phyloP scores from a whole-genome alignment of 2,329 filamentous ascomycete genomes.

The Penicillium sp. region DNA sequence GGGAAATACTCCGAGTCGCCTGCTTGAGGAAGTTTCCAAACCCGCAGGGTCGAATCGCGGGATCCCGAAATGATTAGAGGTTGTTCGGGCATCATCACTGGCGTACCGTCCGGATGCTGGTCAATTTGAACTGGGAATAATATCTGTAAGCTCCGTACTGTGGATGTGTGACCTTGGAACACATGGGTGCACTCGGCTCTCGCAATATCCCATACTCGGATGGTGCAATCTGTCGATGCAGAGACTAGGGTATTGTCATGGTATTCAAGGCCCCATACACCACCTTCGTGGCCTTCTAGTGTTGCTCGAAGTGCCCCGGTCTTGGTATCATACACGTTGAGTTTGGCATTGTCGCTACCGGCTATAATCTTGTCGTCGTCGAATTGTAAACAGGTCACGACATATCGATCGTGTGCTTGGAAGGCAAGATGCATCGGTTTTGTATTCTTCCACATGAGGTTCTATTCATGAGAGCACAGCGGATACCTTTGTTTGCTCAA shows the following conservation, averaged over 20 bases:
- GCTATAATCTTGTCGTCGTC: slow-evolving; percentile 98
- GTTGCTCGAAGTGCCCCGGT: slow-evolving; percentile 80
- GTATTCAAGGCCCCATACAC: slow-evolving; percentile 96
- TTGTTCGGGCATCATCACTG: slow-evolving; percentile 87
- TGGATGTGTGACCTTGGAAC: slow-evolving; percentile 96
- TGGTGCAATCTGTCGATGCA: slow-evolving; percentile 93
- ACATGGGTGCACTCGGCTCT: slow-evolving; percentile 88
- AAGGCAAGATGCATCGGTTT: slow-evolving; percentile 92
- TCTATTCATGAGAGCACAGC: neutral
- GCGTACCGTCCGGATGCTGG: slow-evolving; percentile 62
- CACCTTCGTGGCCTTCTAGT: slow-evolving; percentile 89
- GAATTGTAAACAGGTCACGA: slow-evolving; percentile 96
- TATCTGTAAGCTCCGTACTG: slow-evolving; percentile 91
- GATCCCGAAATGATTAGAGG: slow-evolving; percentile 97
- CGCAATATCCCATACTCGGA: slow-evolving; percentile 99
- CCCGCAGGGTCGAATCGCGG: slow-evolving; percentile 87
- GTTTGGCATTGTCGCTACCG: slow-evolving; percentile 93
- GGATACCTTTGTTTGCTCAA: neutral
- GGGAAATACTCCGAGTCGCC: slow-evolving; percentile 75
- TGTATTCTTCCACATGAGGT: slow-evolving; percentile 69
- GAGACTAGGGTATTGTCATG: slow-evolving; percentile 95
- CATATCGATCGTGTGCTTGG: slow-evolving; percentile 87
- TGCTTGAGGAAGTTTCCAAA: slow-evolving; percentile 87
- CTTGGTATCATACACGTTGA: slow-evolving; percentile 96
- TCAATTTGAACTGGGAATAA: slow-evolving; percentile 80